Percentiles rank a stretch among this genome's conserved stretches.
Evolutionary conservation across 495 filamentous ascomycete genomes (phyloP).

Genomic region (Aspergillus affinis): DNA sequence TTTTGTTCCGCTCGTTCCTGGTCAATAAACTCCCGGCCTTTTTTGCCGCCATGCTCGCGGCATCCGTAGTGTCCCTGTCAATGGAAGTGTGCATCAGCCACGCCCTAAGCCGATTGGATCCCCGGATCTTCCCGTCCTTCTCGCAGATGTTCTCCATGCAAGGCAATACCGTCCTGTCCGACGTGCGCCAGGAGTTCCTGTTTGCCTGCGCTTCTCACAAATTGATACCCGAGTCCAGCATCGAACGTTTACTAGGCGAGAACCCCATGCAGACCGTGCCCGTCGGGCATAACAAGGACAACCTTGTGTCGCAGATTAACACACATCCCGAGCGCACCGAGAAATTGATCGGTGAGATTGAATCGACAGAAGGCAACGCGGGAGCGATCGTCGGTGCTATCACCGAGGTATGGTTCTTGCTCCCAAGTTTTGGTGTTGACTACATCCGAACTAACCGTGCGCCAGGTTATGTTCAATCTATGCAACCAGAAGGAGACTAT

Average conservation of each 20-base stretch:
- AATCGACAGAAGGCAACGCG: slow-evolving; percentile 93
- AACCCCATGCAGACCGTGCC: slow-evolving; percentile 82
- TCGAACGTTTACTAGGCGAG: slow-evolving; percentile 79
- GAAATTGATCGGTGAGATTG: slow-evolving; percentile 73
- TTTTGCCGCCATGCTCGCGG: slow-evolving; percentile 59
- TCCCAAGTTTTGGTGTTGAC: neutral
- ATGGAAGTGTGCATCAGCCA: slow-evolving; percentile 78
- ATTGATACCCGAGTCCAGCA: slow-evolving; percentile 73
- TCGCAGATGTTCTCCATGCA: slow-evolving; percentile 79
- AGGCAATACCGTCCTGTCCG: slow-evolving; percentile 70
- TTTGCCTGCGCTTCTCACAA: slow-evolving; percentile 87
- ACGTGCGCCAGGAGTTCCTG: slow-evolving; percentile 87
- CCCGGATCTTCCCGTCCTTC: slow-evolving; percentile 75
- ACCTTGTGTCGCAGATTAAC: slow-evolving; percentile 71
- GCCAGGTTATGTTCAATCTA: slow-evolving; percentile 70
- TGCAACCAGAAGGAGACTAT: slow-evolving; percentile 87
- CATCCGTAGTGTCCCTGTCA: slow-evolving; percentile 64
- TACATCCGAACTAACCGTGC: slow-evolving; percentile 18
- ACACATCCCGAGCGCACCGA: slow-evolving; percentile 70
- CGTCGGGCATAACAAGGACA: slow-evolving; percentile 70
- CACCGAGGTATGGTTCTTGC: slow-evolving; percentile 59
- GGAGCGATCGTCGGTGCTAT: slow-evolving; percentile 84
- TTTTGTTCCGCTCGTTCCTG: slow-evolving; percentile 84
- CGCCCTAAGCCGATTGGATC: slow-evolving; percentile 73
- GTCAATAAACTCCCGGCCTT: slow-evolving; percentile 90